Evolutionary conservation across 495 filamentous ascomycete genomes (phyloP).

Genomic region (Bacidia gigantensis): DNA sequence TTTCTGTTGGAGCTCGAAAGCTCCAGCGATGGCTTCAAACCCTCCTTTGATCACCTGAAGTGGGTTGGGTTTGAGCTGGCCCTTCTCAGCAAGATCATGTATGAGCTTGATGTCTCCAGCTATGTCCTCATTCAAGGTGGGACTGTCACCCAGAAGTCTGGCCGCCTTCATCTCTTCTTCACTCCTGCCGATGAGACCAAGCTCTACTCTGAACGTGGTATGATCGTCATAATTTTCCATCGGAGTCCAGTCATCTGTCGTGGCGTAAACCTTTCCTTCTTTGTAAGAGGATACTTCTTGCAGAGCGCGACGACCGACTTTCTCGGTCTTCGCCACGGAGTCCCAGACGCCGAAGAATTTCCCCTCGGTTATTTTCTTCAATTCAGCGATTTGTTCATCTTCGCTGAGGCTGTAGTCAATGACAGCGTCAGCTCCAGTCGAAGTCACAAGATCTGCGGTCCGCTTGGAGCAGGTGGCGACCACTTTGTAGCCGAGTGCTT

Average conservation of each 20-base stretch:
- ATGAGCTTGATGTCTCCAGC: slow-evolving; percentile 1
- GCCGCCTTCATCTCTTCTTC: background rate
- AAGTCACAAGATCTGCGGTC: slow-evolving; percentile 23
- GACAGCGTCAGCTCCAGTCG: slow-evolving; percentile 26
- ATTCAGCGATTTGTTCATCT: slow-evolving; percentile 24
- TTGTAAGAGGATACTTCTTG: slow-evolving; percentile 13
- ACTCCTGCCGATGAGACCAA: background rate
- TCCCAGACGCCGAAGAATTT: slow-evolving; percentile 30
- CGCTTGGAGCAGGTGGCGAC: slow-evolving; percentile 21
- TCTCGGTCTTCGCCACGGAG: slow-evolving; percentile 22
- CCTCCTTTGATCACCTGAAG: background rate
- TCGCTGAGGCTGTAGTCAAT: slow-evolving; percentile 26
- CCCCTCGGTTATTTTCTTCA: slow-evolving; percentile 25
- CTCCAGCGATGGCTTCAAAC: slow-evolving; percentile 4
- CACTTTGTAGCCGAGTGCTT: slow-evolving; percentile 21
- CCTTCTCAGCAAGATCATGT: background rate
- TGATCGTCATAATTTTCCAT: slow-evolving; percentile 2
- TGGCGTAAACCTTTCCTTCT: slow-evolving; percentile 25
- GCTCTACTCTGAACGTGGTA: slow-evolving; percentile 1
- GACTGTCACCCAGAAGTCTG: background rate
- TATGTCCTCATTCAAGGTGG: slow-evolving; percentile 1
- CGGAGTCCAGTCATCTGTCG: slow-evolving; percentile 31
- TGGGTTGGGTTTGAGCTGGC: slow-evolving; percentile 1
- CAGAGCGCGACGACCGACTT: slow-evolving; percentile 23
- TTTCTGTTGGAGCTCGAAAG: slow-evolving; percentile 10